phyloP scores from a whole-genome alignment of 164 flowering plant genomes.

The Pachysandra terminalis region DNA sequence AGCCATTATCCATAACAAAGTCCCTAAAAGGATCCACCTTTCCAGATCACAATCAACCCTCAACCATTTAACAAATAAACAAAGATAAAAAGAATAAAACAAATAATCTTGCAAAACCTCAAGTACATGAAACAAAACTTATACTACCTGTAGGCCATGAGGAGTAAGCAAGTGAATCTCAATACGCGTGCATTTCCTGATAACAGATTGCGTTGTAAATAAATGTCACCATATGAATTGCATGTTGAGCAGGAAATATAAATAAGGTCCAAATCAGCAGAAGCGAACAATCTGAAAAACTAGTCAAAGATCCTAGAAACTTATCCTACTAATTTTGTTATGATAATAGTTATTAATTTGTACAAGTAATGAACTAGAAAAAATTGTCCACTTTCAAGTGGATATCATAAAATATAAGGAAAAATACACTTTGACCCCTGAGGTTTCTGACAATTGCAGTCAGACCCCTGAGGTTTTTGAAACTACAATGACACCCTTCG shows the following conservation, averaged over 20 bases:
- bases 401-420: too few relatives aligned
- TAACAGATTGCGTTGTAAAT: neutral
- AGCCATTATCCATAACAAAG: neutral
- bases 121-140: neutral
- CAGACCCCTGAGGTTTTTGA: too few relatives aligned
- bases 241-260: too few relatives aligned
- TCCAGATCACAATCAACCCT: neutral
- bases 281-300: neutral
- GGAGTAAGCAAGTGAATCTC: slow-evolving; percentile 92
- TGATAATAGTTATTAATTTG: too few relatives aligned
- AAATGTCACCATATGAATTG: neutral
- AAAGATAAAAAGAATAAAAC: neutral
- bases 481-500: too few relatives aligned
- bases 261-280: neutral
- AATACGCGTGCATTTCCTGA: slow-evolving; percentile 97
- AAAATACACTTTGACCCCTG: too few relatives aligned
- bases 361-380: too few relatives aligned
- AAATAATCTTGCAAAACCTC: too few relatives aligned
- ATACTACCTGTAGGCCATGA: slow-evolving; percentile 84
- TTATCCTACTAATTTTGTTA: too few relatives aligned
- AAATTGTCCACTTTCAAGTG: too few relatives aligned
- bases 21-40: neutral
- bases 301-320: neutral
- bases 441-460: too few relatives aligned
- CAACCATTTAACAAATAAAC: neutral